Evolutionary conservation across 2,329 filamentous ascomycete genomes (phyloP).

Genomic region (Pseudogymnoascus sp.): DNA sequence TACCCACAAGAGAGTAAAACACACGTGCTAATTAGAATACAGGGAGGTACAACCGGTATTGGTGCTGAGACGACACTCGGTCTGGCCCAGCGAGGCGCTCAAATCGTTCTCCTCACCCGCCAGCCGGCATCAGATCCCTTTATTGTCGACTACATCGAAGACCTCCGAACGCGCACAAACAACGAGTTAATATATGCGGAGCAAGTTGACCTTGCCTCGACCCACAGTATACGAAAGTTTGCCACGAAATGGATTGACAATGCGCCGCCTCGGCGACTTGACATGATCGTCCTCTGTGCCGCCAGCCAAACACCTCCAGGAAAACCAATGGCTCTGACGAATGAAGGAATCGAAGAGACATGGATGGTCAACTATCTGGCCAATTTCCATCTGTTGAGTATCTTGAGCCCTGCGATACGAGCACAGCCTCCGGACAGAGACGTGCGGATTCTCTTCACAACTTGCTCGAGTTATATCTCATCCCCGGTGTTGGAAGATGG

Average conservation of each 20-base stretch:
- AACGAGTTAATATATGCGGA: constrained; percentile 94
- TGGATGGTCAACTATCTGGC: constrained; percentile 95
- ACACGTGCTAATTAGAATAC: constrained; percentile 18
- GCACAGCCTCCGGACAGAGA: constrained; percentile 92
- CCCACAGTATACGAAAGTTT: constrained; percentile 88
- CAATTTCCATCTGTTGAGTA: constrained; percentile 90
- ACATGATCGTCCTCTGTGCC: constrained; percentile 86
- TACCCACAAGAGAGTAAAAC: not conserved
- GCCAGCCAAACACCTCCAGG: constrained; percentile 68
- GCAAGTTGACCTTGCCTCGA: constrained; percentile 78
- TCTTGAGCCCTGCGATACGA: constrained; percentile 81
- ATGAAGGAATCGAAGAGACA: constrained; percentile 77
- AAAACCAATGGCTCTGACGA: constrained; percentile 52
- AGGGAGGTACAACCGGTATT: constrained; percentile 88
- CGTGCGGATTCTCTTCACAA: constrained; percentile 78
- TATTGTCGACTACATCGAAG: constrained; percentile 85
- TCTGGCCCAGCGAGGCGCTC: constrained; percentile 76
- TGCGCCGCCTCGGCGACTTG: constrained; percentile 76
- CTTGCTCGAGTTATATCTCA: constrained; percentile 81
- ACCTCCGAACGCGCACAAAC: constrained; percentile 66
- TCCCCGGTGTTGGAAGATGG: constrained; percentile 58
- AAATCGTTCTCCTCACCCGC: constrained; percentile 83
- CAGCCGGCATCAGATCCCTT: constrained; percentile 78
- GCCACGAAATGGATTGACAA: constrained; percentile 99
- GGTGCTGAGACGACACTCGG: constrained; percentile 69